Evolutionary conservation across 2,329 filamentous ascomycete genomes (phyloP).

Genomic region (Pyricularia pennisetigena): DNA sequence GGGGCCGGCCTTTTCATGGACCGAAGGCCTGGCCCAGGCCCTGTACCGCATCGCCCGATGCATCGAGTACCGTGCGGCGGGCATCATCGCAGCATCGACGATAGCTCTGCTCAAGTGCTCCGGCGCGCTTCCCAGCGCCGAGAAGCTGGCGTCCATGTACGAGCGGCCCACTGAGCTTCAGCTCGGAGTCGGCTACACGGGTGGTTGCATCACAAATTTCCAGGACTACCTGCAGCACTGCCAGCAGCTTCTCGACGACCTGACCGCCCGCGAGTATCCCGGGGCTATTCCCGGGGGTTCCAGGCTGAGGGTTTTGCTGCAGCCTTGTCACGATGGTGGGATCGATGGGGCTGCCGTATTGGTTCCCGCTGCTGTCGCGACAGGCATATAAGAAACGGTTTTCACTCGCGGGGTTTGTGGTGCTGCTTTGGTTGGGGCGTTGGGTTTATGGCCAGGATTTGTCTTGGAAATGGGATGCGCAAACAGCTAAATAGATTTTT

Average conservation of each 20-base stretch:
- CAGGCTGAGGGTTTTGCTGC: conserved; percentile 35
- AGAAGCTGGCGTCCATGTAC: conserved; percentile 6
- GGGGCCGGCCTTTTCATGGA: conserved; percentile 47
- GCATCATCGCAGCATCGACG: conserved; percentile 62
- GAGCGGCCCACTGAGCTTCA: conserved; percentile 28
- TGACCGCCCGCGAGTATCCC: conserved; percentile 31
- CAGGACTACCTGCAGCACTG: conserved; percentile 63
- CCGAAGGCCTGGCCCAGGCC: conserved; percentile 42
- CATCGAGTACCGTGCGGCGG: conserved; percentile 64
- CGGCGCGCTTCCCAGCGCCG: conserved; percentile 44
- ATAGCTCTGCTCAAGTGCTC: conserved; percentile 60
- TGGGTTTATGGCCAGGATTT: neutral
- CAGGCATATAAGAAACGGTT: neutral
- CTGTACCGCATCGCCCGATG: conserved; percentile 59
- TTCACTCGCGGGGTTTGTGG: neutral
- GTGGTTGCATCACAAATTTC: conserved; percentile 72
- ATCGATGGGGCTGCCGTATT: conserved; percentile 53
- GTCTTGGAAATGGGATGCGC: neutral
- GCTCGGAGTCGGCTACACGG: conserved; percentile 69
- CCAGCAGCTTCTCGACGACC: conserved; percentile 54
- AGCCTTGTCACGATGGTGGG: conserved; percentile 50
- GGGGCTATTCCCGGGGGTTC: conserved; percentile 1
- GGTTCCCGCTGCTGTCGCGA: conserved; percentile 34
- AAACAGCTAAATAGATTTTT: neutral
- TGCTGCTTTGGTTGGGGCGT: neutral